These are phyloP conservation scores for Alisma plantagoaquatica DNA, from an alignment of 106 monocot species.

Conservation along the genomic window DNA sequence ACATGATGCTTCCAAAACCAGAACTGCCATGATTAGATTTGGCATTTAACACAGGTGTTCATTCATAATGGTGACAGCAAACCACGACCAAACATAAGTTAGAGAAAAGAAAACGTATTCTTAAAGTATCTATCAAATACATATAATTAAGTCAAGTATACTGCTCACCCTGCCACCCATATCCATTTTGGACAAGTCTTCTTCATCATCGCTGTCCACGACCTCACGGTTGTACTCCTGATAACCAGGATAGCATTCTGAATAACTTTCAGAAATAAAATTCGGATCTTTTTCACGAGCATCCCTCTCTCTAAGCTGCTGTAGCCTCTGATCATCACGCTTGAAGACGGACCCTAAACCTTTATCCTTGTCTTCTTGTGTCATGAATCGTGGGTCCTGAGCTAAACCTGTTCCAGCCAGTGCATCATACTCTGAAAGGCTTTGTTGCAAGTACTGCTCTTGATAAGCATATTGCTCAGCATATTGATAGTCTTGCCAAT, in stretches of 20 bases:
- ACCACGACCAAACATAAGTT: neutral
- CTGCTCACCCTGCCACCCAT: conserved; percentile 87
- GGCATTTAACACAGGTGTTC: no score
- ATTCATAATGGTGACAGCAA: no score
- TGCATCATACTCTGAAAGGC: conserved; percentile 58
- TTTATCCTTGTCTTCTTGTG: conserved; percentile 77
- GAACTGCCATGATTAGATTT: no score
- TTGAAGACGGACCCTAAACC: no score
- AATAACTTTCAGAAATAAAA: no score
- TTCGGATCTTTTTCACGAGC: no score
- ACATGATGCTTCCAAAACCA: no score
- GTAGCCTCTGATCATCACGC: no score
- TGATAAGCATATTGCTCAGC: conserved; percentile 50
- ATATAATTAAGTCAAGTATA: conserved; percentile 1
- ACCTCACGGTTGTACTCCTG: conserved; percentile 83
- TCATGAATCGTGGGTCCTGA: conserved; percentile 70
- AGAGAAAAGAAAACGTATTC: neutral
- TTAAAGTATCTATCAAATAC: no score
- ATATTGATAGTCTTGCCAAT: conserved; percentile 70
- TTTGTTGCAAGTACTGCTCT: no score
- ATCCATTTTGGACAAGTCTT: conserved; percentile 85
- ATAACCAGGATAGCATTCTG: no score
- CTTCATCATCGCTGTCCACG: conserved; percentile 81
- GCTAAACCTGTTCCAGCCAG: conserved; percentile 20
- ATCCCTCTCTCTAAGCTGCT: conserved; percentile 83